Evolutionary conservation across 345 rosid genomes (phyloP), one percentile per base, ranked within the genome.

Genomic region (Turritis glabra): DNA sequence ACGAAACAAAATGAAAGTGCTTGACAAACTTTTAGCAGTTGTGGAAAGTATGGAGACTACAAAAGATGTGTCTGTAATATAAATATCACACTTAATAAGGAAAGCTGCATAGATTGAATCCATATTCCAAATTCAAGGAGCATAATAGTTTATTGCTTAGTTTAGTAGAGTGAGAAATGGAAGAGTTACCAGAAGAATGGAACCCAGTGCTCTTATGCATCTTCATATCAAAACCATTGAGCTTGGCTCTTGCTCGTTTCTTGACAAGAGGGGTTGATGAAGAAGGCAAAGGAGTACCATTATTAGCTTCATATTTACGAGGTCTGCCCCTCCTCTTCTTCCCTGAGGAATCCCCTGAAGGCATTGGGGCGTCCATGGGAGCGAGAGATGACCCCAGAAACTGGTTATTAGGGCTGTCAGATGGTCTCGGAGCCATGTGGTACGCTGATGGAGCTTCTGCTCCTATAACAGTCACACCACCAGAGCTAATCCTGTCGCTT

Each of bases 241-340:
- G 76, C 73, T 80, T 75, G 5, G 82, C 87, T 80, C 80, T 86
- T 50, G 84, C 83, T 11, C 80, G 82, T 72, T 82, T 88, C 50
- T 82, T 86, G 4, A 80, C 75, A 41, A 83, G 75, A 30, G 87
- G 79, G 21, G 72, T 80, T 0, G 90, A 80, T 21, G 88, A 77
- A 17, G 92, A 88, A 44, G 89, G 89, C 7, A 88, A 86, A 74
- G 79, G 76, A 8, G 83, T 40, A 60, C 92, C 97, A 57, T 90
- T 90, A 57, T 90, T 90, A 0, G 89, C 86, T 44, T 87, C 94
- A 69, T 90, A 86, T 72, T 90, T 90, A 85, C 97, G 85, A 29
- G 97, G 94, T 60, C 92, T 84, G 30, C 94, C 97, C 46, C 97
- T 89, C 89, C 84, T 89, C 84, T 90, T 90, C 89, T 89, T 90